Percentiles rank a stretch among this genome's conserved stretches.
Evolutionary conservation across 148 eudicot genomes (phyloP).

Genomic region (Gaultheria prostrata): DNA sequence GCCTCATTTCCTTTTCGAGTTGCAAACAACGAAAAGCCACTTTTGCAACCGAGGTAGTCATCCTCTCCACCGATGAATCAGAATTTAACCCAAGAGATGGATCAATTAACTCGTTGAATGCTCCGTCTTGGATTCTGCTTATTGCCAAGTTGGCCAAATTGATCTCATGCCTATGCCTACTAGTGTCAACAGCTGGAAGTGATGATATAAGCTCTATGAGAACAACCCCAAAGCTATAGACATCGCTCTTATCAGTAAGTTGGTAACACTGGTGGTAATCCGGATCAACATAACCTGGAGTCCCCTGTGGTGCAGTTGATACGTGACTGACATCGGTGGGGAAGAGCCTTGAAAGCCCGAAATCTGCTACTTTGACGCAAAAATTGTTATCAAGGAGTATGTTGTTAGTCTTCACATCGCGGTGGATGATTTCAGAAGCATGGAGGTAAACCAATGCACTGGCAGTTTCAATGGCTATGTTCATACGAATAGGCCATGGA

Average conservation of each 20-base stretch:
- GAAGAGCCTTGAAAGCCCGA: constrained; percentile 42
- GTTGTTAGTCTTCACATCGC: constrained; percentile 10
- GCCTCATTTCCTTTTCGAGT: constrained; percentile 1
- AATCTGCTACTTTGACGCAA: constrained; percentile 40
- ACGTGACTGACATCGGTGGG: not conserved
- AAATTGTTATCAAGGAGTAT: constrained; percentile 23
- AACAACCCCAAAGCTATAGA: constrained; percentile 69
- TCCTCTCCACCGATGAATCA: constrained; percentile 21
- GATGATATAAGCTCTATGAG: constrained; percentile 31
- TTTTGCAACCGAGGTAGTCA: constrained; percentile 41
- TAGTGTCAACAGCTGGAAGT: constrained; percentile 2
- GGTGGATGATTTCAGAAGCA: constrained; percentile 15
- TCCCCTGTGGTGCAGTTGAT: not conserved
- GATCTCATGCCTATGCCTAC: constrained; percentile 1
- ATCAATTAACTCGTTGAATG: constrained; percentile 33
- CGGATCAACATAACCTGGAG: constrained; percentile 40
- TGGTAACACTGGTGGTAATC: constrained; percentile 45
- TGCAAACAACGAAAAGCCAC: constrained; percentile 27
- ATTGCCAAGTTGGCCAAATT: constrained; percentile 25
- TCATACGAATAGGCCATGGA: constrained; percentile 40
- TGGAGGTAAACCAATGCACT: constrained; percentile 27
- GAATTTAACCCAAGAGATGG: constrained; percentile 27
- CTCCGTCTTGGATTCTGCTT: constrained; percentile 32
- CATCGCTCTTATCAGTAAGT: constrained; percentile 53
- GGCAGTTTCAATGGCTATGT: constrained; percentile 44